Evolutionary conservation across 306 rosid genomes (phyloP), one percentile per base, ranked within the genome.

Genomic region (Vigna hirtella): DNA sequence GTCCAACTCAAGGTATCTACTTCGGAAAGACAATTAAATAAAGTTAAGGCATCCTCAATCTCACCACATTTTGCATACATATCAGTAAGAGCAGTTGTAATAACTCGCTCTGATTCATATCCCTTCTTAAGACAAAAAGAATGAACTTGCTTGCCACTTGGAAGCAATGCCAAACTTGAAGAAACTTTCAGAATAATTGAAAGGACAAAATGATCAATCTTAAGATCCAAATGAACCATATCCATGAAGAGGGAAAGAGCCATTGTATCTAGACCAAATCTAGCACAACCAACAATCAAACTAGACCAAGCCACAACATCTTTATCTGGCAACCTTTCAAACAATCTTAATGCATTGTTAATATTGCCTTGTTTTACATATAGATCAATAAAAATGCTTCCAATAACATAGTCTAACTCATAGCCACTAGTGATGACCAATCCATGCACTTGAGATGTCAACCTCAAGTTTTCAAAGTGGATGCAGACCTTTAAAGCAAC

Each of bases 51-150:
- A 77, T 89, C 88, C 42, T 90, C 83, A 64, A 90, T 94, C 51
- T 88, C 91, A 81, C 98, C 98, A 76, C 98, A 90, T 84, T 92
- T 94, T 80, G 94, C 82, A 81, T 92, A 89, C 93, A 90, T 85
- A 70, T 90, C 96, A 80, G 87, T 81, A 40, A 94, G 90, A 52
- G 96, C 89, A 70, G 98, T 92, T 24, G 80, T 66, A 24, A 90
- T 83, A 63, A 94, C 89, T 56, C 74, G 82, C 79, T 94, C 98
- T 32, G 82, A 69, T 76, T 77, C 94, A 77, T 83, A 94, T 74
- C 98, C 96, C 34, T 86, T 85, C 85, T 90, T 90, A 70, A 89
- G 71, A 83, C 90, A 89, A 38, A 84, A 85, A 81, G 90, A 83
- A 81, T 90, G 97, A 77, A 89, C 83, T 81, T 91, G 96, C 79